Evolutionary conservation across 164 flowering plant species (phyloP), one percentile per base, ranked within the genome.

Genomic region (Platanus orientalis): DNA sequence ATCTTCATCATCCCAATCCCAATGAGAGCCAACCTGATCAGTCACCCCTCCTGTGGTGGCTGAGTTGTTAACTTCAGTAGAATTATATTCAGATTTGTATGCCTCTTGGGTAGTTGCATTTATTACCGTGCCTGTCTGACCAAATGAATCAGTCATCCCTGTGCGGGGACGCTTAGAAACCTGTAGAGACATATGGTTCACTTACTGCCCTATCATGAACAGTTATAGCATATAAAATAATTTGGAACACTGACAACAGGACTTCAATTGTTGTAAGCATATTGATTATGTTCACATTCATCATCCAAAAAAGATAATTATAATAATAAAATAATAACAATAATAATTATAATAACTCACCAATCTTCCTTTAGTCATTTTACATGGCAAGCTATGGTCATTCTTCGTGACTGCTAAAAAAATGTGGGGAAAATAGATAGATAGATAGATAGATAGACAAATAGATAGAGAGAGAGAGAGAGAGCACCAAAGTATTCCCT

Each of bases 1-100:
- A 32, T 87, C 90, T 56, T 85, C 92, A 69, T 81, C 88, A 69
- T 84, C 95, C 95, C 91, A 89, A 68, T 84, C 96, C 95, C 87
- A 93, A 27, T 65, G 77, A 68, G 83, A 75, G 45, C 77, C 87
- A 64, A 76, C 58, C 34, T 64, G 84, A 50, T 90, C 92, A 79
- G 73, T 86, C 66, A 72, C 79, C 64, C 66, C 73, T 50, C 81
- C 89, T n/a, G 78, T 76, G 44, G 80, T 69, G 40, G 71, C 78
- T 48, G 85, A 75, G 76, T 64, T 81, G 67, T 76, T 78, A 61
- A 76, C 79, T 77, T 81, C 90, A 60, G 74, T 14, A 7, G 85
- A 75, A 55, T 73, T 78, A 55, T 76, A 77, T 60, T 77, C 85
- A 68, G 88, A 72, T 59, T 69, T 79, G 64, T 65, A 82, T 48